Base-by-base conservation (phyloP, 495 filamentous ascomycete genomes). In the Baudoinia panamericana region DNA sequence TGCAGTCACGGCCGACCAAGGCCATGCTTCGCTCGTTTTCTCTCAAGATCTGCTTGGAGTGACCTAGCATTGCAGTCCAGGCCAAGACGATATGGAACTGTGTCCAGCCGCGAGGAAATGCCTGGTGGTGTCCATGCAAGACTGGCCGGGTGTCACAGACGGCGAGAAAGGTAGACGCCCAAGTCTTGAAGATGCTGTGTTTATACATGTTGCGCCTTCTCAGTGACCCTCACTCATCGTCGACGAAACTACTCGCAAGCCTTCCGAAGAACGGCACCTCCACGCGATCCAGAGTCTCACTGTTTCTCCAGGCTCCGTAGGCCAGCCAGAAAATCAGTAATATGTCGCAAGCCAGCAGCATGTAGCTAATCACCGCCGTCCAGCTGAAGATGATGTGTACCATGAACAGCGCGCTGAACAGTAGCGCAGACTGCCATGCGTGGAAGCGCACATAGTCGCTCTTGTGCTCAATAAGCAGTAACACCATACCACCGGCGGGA, bases 371-470 rank as follows among this genome's bases (percentile, higher is more conserved):
- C 36, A 94, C 76, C 5, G 65, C 71, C 19, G 81, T 84, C 78
- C 84, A 93, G 13, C 75, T 72, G 63, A 95, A 77, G 16, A 95
- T 63, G 23, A 93, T 67, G 58, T 97, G 90, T 16, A 93, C 36
- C 30, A 82, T 76, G 57, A 94, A 92, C 32, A 97, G 57, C 41
- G 71, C 73, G 15, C 82, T 76, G 59, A 95, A 97, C 12, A 95
- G 60, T 59, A 96, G 70, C 45, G 79, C 80, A 3, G 78, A 82
- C 62, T 96, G 88, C 88, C 90, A 95, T 6, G 87, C 90, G 60
- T 97, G 90, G 47, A 94, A 94, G 50, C 90, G 67, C 26, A 97
- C 90, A 58, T 93, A 97, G 62, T 96, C 90, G 52, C 85, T 94
- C 70, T 90, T 88, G 52, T 84, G 73, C 69, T 97, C 90, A 43